Conservation (phyloP, 1,139 yeast species). For the Debaryomycetaceae sp. region DNA sequence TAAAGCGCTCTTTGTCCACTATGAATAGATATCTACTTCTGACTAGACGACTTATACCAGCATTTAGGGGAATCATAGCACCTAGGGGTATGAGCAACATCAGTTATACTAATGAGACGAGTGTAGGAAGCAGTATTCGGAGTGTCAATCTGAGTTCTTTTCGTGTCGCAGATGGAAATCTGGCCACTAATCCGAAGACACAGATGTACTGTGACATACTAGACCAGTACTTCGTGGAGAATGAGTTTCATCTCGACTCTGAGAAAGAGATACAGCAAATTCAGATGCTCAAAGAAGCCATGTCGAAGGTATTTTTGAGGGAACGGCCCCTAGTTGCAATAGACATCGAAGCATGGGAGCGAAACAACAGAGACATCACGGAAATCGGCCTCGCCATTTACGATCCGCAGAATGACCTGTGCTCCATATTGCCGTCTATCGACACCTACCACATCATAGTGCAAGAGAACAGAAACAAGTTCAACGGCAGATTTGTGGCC, state of each 20-base stretch:
- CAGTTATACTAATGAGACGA: not conserved
- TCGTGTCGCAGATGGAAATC: no score
- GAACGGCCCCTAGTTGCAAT: constrained; percentile 48
- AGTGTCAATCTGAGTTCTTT: no score
- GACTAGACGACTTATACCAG: no score
- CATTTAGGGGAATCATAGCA: no score
- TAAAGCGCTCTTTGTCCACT: no score
- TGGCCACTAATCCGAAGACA: not conserved
- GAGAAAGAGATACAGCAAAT: constrained; percentile 13
- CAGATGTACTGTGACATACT: constrained; percentile 2
- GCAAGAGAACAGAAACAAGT: constrained; percentile 40
- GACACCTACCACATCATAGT: constrained; percentile 57
- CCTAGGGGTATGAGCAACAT: no score
- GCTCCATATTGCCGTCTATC: constrained; percentile 44
- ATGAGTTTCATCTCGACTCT: constrained; percentile 16
- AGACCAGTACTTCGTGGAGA: constrained; percentile 14
- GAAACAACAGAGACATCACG: constrained; percentile 43
- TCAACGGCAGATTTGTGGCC: constrained; percentile 60
- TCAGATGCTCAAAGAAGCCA: constrained; percentile 16
- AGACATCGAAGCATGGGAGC: constrained; percentile 70
- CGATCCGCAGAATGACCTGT: constrained; percentile 48
- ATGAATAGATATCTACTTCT: no score
- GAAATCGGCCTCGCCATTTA: constrained; percentile 71
- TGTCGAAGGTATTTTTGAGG: constrained; percentile 27
- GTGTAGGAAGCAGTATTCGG: not conserved